Evolutionary conservation across 495 filamentous ascomycete species (phyloP), one percentile per base, ranked within the genome.

Genomic region (Penicillium pulvis): DNA sequence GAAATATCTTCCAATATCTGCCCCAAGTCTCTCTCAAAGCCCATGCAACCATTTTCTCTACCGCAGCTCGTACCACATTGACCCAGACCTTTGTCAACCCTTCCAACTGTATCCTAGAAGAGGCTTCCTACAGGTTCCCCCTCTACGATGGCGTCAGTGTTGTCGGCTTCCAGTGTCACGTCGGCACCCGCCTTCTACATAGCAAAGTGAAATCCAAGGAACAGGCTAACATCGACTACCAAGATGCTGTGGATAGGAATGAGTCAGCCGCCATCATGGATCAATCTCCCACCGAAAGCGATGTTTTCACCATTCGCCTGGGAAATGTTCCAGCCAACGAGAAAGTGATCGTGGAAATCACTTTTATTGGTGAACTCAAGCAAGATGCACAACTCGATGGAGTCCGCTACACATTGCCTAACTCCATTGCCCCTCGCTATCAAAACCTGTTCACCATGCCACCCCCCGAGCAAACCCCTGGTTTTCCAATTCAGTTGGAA

Each of bases 71-170:
- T 9, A 66, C 64, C 0, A 58, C 52, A 9, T 36, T 66, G 3
- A 64, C 55, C 6, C 64, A 66, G 44, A 51, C 24, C 10, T 66
- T 64, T 33, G 26, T 43, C 35, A 66, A 66, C 24, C 47, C 60
- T 10, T 56, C 49, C 1, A 14, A 42, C 11, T 16, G 17, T 6
- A 33, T 39, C 26, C 17, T 64, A 6, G 10, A 58, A 17, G 61
- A 66, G 44, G 52, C 53, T 6, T 54, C 20, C 2, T 66, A 66
- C 49, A 42, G 16, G 0, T 66, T 64, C 2, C 64, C 64, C 39
- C 60, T 66, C 12, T 66, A 60, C 17, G 59, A 68, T 59, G 59
- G 65, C 30, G 48, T 58, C 8, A 65, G 56, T 49, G 55, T 65
- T 23, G 60, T 66, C 10, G 54, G 55, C 0, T 63, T 65, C 16